Percentiles rank a stretch among this genome's conserved stretches.
Evolutionary conservation across 2,329 filamentous ascomycete species (phyloP).

Genomic region (Parasarocladium wereldwijsianum): DNA sequence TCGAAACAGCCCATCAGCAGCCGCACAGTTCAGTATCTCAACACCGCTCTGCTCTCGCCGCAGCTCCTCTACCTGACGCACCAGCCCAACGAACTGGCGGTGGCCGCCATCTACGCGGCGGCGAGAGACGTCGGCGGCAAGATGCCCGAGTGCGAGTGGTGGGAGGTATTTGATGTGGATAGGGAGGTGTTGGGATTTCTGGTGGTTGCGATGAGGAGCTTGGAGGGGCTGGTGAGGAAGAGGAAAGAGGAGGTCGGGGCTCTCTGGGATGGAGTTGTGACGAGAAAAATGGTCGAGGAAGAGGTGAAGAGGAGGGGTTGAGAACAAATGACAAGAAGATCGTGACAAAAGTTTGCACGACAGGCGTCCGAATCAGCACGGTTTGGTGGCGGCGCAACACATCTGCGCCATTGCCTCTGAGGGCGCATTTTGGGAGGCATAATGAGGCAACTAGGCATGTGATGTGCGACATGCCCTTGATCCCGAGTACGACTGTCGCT

Average conservation of each 20-base stretch:
- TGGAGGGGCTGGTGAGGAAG: conserved; percentile 52
- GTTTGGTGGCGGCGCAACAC: no score
- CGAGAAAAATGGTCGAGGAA: conserved; percentile 38
- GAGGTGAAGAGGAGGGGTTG: conserved; percentile 42
- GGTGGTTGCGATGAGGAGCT: conserved; percentile 70
- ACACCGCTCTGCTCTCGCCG: conserved; percentile 70
- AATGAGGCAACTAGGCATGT: no score
- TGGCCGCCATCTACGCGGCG: conserved; percentile 82
- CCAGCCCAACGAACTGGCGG: conserved; percentile 73
- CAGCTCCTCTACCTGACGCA: conserved; percentile 86
- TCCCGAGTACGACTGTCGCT: no score
- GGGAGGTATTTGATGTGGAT: conserved; percentile 96
- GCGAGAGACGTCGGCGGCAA: conserved; percentile 62
- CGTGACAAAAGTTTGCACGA: no score
- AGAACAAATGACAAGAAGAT: no score
- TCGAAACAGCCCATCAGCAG: conserved; percentile 39
- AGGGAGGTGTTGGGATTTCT: conserved; percentile 88
- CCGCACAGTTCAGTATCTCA: conserved; percentile 64
- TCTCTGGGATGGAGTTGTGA: conserved; percentile 36
- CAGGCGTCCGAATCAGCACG: no score
- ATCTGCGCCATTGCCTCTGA: no score
- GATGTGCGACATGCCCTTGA: no score
- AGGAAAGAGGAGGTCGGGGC: conserved; percentile 42
- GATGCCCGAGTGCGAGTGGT: conserved; percentile 79
- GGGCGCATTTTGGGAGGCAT: no score